Percentiles rank a stretch among this genome's conserved stretches.
phyloP scores from a whole-genome alignment of 2,329 filamentous ascomycete genomes.

The Colletotrichum truncatum region DNA sequence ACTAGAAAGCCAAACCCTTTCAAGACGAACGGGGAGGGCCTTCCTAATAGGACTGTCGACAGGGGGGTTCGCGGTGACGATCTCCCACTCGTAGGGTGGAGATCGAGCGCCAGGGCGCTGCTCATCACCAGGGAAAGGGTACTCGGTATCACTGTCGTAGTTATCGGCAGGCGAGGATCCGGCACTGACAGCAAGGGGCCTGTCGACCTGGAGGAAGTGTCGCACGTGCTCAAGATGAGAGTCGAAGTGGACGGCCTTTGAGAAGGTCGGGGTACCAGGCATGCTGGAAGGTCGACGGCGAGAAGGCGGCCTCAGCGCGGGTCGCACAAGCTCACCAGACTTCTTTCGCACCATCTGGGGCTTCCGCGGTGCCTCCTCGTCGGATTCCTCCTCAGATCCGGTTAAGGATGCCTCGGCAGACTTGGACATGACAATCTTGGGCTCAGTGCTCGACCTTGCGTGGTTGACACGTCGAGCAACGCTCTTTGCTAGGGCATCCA shows the following conservation, averaged over 20 bases:
- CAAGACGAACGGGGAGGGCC: conserved; percentile 77
- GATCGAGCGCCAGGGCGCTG: conserved; percentile 49
- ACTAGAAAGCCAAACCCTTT: conserved; percentile 84
- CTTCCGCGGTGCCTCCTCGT: conserved; percentile 64
- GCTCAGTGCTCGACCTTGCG: conserved; percentile 65
- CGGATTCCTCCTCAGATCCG: conserved; percentile 71
- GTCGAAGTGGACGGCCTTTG: conserved; percentile 98
- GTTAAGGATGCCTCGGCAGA: conserved; percentile 59
- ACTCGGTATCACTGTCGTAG: conserved; percentile 88
- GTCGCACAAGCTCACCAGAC: conserved; percentile 94
- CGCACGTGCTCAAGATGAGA: conserved; percentile 95
- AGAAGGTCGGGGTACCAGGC: conserved; percentile 95
- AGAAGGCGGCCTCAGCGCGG: conserved; percentile 83
- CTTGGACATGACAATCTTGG: conserved; percentile 55
- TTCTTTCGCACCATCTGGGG: conserved; percentile 98
- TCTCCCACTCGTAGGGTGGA: conserved; percentile 84
- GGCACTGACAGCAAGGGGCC: conserved; percentile 94
- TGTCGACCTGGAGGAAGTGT: conserved; percentile 93
- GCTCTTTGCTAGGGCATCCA: conserved; percentile 51
- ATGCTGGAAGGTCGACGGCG: conserved; percentile 90
- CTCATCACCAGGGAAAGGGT: conserved; percentile 77
- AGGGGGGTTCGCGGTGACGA: conserved; percentile 75
- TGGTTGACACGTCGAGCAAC: conserved; percentile 55
- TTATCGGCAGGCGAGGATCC: conserved; percentile 90
- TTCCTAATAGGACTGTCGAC: conserved; percentile 69